Evolutionary conservation across 257 asterid species (phyloP).

Genomic region (Ilex aquifolium): DNA sequence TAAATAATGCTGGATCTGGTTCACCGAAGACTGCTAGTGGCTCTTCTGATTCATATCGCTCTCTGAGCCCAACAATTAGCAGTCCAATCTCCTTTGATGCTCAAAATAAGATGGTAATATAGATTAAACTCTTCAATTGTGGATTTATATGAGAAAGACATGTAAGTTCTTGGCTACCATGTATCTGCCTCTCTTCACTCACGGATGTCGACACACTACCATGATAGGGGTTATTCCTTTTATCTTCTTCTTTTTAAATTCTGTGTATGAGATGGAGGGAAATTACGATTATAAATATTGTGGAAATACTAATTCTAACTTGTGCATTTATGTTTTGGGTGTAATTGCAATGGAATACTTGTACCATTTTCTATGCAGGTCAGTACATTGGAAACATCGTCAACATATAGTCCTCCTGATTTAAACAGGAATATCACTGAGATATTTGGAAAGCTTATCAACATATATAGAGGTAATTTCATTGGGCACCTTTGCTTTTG

Average conservation of each 20-base stretch:
- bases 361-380: constrained; percentile 36
- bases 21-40: constrained; percentile 32
- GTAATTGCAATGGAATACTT: constrained; percentile 3
- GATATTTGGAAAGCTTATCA: constrained; percentile 80
- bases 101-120: constrained; percentile 44
- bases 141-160: not conserved
- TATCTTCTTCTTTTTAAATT: no score
- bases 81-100: constrained; percentile 30
- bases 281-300: not conserved
- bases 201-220: no score
- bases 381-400: constrained; percentile 40
- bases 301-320: not conserved
- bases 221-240: no score
- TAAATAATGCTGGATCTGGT: constrained; percentile 15
- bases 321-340: not conserved
- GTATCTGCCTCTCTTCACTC: no score
- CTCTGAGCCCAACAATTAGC: constrained; percentile 47
- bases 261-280: no score
- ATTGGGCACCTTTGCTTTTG: constrained; percentile 9
- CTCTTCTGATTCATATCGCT: constrained; percentile 28
- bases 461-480: constrained; percentile 78
- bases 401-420: constrained; percentile 82
- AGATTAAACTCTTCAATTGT: constrained; percentile 13
- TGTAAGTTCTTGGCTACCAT: not conserved
- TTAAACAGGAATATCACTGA: constrained; percentile 72